Percentiles rank a stretch among this genome's conserved stretches.
phyloP scores from a whole-genome alignment of 805 yeast genomes.

The Tetrapisispora pingtungensis region DNA sequence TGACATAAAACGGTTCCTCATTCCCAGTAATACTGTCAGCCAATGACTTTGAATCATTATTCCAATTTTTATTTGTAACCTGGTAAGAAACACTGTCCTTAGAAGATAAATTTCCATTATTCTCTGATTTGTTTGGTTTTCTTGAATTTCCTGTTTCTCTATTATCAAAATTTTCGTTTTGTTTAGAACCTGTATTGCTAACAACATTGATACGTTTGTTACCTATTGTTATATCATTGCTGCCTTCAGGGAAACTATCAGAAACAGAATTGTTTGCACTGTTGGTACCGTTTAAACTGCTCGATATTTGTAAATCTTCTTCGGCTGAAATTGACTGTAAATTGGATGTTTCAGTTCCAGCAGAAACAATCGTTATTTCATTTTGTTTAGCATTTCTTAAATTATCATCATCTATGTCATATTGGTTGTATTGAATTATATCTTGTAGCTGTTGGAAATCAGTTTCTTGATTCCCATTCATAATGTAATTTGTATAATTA shows the following conservation, averaged over 20 bases:
- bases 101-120: background rate
- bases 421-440: conserved; percentile 4
- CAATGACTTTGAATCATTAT: background rate
- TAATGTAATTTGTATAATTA: background rate
- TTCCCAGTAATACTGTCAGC: background rate
- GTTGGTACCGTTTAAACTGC: too few species aligned
- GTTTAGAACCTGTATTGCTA: too few species aligned
- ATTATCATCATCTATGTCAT: background rate
- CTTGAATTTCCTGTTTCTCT: background rate
- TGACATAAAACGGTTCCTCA: conserved; percentile 85
- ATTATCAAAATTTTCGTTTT: background rate
- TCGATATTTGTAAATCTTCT: too few species aligned
- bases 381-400: background rate
- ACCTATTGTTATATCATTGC: too few species aligned
- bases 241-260: too few species aligned
- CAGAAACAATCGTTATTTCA: background rate
- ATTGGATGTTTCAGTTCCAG: background rate
- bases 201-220: too few species aligned
- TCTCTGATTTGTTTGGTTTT: background rate
- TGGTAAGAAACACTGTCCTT: background rate
- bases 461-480: conserved; percentile 2
- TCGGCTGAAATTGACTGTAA: background rate
- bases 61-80: background rate
- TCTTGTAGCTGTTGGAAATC: conserved; percentile 4
- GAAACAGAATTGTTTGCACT: too few species aligned